Evolutionary conservation across 495 filamentous ascomycete genomes (phyloP), one percentile per base, ranked within the genome.

Genomic region (Hypomontagnella submonticulosa): DNA sequence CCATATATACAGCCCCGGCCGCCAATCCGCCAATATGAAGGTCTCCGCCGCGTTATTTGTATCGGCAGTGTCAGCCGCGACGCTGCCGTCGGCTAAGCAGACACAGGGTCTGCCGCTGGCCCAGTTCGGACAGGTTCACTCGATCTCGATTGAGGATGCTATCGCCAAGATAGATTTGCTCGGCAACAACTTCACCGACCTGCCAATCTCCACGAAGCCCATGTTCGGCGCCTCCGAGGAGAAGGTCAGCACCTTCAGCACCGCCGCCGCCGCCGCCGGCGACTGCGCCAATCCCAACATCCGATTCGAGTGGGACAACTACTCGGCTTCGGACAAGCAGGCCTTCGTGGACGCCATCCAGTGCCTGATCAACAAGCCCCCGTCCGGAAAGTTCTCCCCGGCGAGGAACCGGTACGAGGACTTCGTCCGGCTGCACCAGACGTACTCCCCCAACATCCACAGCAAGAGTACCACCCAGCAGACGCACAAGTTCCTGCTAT

Each of bases 371-470:
- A 66, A 66, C 18, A 74, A 78, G 67, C 80, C 85, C 0, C 71
- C 81, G 7, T 62, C 76, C 1, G 61, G 70, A 9, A 61, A 77
- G 4, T 82, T 81, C 47, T 53, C 80, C 53, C 85, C 85, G 37
- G 82, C 83, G 1, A 81, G 73, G 70, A 83, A 76, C 66, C 77
- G 85, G 33, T 87, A 84, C 63, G 88, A 90, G 76, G 88, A 90
- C 71, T 87, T 90, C 60, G 81, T 88, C 12, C 87, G 80, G 16
- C 79, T 84, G 3, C 88, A 90, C 75, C 88, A 89, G 75, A 83
- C 85, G 59, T 85, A 88, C 69, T 84, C 86, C 0, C 64, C 80
- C 49, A 67, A 71, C 41, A 89, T 90, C 61, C 87, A 90, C 72
- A 84, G 80, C 62, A 83, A 77, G 43, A 70, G 79, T 83, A 78